Conservation (phyloP, 768 basidiomycete genomes). For the Termitomyces sp. region DNA sequence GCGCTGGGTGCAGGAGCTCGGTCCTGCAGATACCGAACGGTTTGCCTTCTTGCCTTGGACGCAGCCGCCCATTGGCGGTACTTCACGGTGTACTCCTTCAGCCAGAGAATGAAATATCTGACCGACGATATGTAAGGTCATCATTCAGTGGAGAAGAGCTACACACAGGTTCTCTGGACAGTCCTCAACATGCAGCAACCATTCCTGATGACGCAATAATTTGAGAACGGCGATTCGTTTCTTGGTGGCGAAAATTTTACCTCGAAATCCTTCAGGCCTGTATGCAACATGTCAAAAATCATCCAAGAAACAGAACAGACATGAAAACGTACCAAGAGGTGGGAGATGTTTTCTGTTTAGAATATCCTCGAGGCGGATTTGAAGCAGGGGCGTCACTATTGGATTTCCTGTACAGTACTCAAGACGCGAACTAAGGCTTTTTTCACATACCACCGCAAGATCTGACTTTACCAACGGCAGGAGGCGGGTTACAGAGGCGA, state of each 20-base stretch:
- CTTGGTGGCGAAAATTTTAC: conserved; percentile 18
- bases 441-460: conserved; percentile 57
- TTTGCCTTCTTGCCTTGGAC: conserved; percentile 28
- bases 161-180: conserved; percentile 72
- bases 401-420: conserved; percentile 4
- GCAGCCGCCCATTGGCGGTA: conserved; percentile 42
- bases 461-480: conserved; percentile 63
- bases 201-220: conserved; percentile 51
- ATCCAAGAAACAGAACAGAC: background rate
- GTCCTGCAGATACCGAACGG: conserved; percentile 25
- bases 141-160: background rate
- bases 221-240: background rate
- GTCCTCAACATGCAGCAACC: conserved; percentile 75
- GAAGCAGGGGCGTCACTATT: conserved; percentile 61
- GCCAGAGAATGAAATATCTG: conserved; percentile 81
- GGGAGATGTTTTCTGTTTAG: conserved; percentile 75
- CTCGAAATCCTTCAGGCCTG: conserved; percentile 71
- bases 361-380: conserved; percentile 71
- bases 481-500: conserved; percentile 66
- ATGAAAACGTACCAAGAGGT: conserved; percentile 50
- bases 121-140: conserved; percentile 1
- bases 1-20: conserved; percentile 43
- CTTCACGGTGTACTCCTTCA: conserved; percentile 63
- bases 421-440: background rate
- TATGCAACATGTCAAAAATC: background rate